Percentiles rank a stretch among this genome's conserved stretches.
phyloP scores from a whole-genome alignment of 495 filamentous ascomycete genomes.

The Tuber aestivum region DNA sequence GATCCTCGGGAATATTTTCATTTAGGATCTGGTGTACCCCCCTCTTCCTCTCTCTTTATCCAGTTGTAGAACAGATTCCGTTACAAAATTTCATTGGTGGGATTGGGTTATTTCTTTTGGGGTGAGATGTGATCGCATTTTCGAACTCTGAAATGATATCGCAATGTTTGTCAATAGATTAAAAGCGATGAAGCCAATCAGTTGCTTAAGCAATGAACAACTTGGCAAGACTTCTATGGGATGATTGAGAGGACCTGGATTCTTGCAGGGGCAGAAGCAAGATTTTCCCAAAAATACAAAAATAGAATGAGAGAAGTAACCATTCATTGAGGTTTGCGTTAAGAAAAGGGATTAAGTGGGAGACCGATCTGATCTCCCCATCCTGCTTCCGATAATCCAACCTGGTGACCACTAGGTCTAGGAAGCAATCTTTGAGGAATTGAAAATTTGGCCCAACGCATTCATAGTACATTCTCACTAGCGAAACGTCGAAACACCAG shows the following conservation, averaged over 20 bases:
- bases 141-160: background rate
- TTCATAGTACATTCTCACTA: background rate
- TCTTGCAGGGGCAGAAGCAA: background rate
- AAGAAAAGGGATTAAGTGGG: background rate
- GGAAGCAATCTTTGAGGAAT: background rate
- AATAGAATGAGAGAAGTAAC: background rate
- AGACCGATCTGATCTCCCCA: background rate
- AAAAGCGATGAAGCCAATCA: background rate
- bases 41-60: background rate
- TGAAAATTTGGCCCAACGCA: background rate
- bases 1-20: background rate
- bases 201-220: background rate
- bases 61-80: background rate
- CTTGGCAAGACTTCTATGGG: background rate
- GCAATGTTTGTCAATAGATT: background rate
- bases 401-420: background rate
- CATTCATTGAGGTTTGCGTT: background rate
- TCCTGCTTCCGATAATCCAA: background rate
- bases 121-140: background rate
- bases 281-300: background rate
- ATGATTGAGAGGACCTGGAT: background rate
- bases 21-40: background rate
- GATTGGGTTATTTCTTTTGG: background rate
- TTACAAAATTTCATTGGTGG: background rate
- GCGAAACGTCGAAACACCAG: background rate